Evolutionary conservation across 2,329 filamentous ascomycete species (phyloP), one percentile per base, ranked within the genome.

Genomic region (Scorias spongiosa): DNA sequence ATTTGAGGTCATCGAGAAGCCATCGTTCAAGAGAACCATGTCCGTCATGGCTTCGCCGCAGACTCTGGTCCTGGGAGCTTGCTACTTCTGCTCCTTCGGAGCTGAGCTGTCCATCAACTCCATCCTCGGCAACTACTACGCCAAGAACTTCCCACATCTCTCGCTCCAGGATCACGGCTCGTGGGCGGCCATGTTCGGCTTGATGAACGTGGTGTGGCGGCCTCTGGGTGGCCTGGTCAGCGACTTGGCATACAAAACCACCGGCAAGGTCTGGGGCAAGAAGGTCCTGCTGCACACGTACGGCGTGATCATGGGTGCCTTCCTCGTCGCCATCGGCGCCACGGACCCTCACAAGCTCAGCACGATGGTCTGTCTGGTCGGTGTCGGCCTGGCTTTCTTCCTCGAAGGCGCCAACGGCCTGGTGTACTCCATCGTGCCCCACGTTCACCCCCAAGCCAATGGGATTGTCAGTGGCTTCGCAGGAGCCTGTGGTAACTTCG

Each of bases 361-460:
- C 6, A 77, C 75, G 2, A 80, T 93, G 71, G 78, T 91, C 44
- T 84, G 83, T 1, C 75, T 94, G 5, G 67, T 93, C 8, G 80
- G 80, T 1, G 79, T 80, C 1, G 73, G 84, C 9, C 73, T 87
- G 66, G 84, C 83, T 1, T 72, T 93, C 58, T 93, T 93, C 66
- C 65, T 87, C 38, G 85, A 93, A 60, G 84, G 82, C 2, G 80
- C 79, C 37, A 94, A 94, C 58, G 88, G 88, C 0, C 79, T 84
- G 36, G 91, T 84, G 65, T 94, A 91, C 62, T 77, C 84, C 0
- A 72, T 94, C 5, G 81, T 94, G 18, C 86, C 87, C 2, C 88
- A 94, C 58, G 81, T 93, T 1, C 82, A 88, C 62, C 84, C 85
- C 1, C 74, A 72, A 48, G 84, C 85, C 47, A 94, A 93, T 61